Percentiles rank a stretch among this genome's conserved stretches.
Conservation (phyloP, 345 rosid genomes). For the Isatis tinctoria region DNA sequence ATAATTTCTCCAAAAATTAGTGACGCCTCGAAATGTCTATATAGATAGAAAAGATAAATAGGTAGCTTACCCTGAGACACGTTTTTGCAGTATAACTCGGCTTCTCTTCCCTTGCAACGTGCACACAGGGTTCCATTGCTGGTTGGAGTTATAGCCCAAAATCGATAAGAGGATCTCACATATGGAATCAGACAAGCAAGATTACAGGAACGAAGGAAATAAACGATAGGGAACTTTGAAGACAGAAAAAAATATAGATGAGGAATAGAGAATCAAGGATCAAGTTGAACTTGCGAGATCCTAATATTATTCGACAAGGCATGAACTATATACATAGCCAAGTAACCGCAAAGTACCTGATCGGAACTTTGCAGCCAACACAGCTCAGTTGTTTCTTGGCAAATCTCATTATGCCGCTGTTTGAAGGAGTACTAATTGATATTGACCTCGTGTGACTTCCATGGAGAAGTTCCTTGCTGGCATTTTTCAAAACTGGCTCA, state of each 20-base stretch:
- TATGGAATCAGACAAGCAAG: not conserved
- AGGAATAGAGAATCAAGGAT: constrained; percentile 5
- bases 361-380: constrained; percentile 81
- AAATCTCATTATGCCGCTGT: constrained; percentile 90
- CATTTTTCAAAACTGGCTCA: constrained; percentile 96
- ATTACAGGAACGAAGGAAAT: not conserved
- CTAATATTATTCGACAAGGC: not conserved
- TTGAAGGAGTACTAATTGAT: constrained; percentile 86
- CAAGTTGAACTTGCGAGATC: not conserved
- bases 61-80: constrained; percentile 69
- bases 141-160: not conserved
- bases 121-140: constrained; percentile 65
- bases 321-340: constrained; percentile 1
- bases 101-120: constrained; percentile 93
- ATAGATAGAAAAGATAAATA: not conserved
- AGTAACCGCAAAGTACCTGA: constrained; percentile 42
- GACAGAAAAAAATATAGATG: not conserved
- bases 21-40: not conserved
- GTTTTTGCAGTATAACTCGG: constrained; percentile 81
- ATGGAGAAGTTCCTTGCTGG: constrained; percentile 83
- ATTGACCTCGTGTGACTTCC: constrained; percentile 94
- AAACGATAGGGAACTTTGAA: not conserved
- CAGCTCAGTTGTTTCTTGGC: constrained; percentile 85
- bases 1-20: not conserved
- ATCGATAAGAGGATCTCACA: not conserved